These are phyloP conservation scores for Colletotrichum tanaceti DNA, from an alignment of 2,329 filamentous ascomycete genomes.

Conservation along the genomic window DNA sequence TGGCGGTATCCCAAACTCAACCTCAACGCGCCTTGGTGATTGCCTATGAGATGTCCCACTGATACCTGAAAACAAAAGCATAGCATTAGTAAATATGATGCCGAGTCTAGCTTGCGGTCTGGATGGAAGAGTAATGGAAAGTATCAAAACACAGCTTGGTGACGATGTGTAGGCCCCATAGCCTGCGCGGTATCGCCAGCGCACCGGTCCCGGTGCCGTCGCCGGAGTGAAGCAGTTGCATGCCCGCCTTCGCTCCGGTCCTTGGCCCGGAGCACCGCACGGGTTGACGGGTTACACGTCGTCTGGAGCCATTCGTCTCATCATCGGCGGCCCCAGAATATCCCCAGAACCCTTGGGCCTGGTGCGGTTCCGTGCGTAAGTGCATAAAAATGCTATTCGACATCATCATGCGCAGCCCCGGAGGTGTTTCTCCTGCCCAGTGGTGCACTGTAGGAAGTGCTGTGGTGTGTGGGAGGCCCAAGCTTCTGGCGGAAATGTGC, in stretches of 20 bases:
- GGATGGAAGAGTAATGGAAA: neutral
- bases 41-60: no score
- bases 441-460: neutral
- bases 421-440: constrained; percentile 27
- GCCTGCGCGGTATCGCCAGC: neutral
- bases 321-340: constrained; percentile 6
- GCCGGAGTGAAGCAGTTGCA: neutral
- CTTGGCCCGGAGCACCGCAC: neutral
- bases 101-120: neutral
- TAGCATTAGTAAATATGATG: no score
- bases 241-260: neutral
- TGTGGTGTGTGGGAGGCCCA: neutral
- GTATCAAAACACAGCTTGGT: neutral
- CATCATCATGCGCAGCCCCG: constrained; percentile 1
- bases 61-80: no score
- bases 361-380: neutral
- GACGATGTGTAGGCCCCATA: neutral
- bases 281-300: neutral
- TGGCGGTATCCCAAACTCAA: neutral
- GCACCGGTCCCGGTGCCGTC: neutral
- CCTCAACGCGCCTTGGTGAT: no score
- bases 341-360: neutral
- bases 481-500: neutral
- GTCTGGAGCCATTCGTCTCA: constrained; percentile 9
- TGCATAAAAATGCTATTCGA: constrained; percentile 9